phyloP scores from a whole-genome alignment of 73 alveolate genomes.

The Blepharisma stoltei region DNA sequence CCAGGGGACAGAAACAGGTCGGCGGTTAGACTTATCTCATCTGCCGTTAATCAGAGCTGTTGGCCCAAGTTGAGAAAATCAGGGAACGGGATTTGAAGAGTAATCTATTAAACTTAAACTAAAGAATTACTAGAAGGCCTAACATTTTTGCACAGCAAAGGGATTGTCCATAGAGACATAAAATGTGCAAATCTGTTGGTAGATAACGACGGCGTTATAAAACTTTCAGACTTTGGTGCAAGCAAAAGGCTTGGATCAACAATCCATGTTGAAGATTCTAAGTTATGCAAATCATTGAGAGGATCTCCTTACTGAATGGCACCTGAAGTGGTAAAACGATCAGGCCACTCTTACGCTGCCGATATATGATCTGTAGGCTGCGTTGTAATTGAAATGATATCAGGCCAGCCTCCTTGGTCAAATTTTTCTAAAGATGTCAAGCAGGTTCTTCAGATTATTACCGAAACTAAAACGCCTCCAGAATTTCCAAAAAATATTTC shows the following conservation, averaged over 20 bases:
- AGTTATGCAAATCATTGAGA: constrained; percentile 21
- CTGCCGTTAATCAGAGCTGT: no score
- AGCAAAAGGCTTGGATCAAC: constrained; percentile 39
- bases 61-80: no score
- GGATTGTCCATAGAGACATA: constrained; percentile 53
- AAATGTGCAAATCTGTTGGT: constrained; percentile 49
- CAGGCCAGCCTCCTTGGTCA: constrained; percentile 42
- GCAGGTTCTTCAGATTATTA: constrained; percentile 19
- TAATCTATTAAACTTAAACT: no score
- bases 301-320: constrained; percentile 79
- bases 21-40: no score
- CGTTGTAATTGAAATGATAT: constrained; percentile 36
- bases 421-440: constrained; percentile 10
- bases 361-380: constrained; percentile 54
- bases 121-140: constrained; percentile 46
- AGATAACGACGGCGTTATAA: constrained; percentile 36
- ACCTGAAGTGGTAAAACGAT: constrained; percentile 72
- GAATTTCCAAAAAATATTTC: constrained; percentile 3
- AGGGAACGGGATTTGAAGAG: no score
- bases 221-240: constrained; percentile 39
- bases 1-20: no score
- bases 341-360: constrained; percentile 27
- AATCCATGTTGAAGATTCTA: neutral
- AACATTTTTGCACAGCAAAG: constrained; percentile 46
- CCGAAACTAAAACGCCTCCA: neutral